Base-by-base conservation (phyloP, 805 yeast genomes). In the Saitoella complicata region DNA sequence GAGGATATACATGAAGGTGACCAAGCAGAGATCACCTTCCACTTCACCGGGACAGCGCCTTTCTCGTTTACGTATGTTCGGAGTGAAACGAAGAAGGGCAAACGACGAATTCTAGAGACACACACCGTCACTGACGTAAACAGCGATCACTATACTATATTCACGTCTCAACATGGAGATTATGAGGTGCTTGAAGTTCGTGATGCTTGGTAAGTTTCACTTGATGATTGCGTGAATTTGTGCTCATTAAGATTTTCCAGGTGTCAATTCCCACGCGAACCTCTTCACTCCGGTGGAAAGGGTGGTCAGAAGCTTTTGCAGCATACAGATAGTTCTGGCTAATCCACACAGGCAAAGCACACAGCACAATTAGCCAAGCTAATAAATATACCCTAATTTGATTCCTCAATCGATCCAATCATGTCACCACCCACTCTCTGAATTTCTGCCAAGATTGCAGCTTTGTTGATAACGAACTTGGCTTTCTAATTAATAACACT, bases 1-100 rank as follows among this genome's bases (percentile, higher is more conserved):
- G 87, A 78, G 55, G 88, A 84, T 59, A 82, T 91, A 38, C 94
- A 86, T 55, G 94, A 85, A 58, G 98, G 97, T 32, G 98, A 91
- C 52, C 83, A 81, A 55, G 87, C 93, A 1, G 95, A 86, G 57
- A 76, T 91, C 41, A 72, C 72, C 1, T 88, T 91, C 63, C 71
- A 75, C 13, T 82, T 91, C 55, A 72, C 73, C 33, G 98, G 98
- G 10, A 73, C 77, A 0, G 94, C 97, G 7, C 99, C 99, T 8
- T 91, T 88, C 65, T 67, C 78, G 37, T 69, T 91, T 51, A 82
- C 87, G 1, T 91, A 87, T 57, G 80, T 80, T 6, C 72, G 97
- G 57, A 78, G 81, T 5, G 72, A 74, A 45, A 71, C 70, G 41
- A 66, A 61, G 10, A 60, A 58, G 5, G 55, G 61, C 36, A 40